Evolutionary conservation across 2,329 filamentous ascomycete species (phyloP).

Genomic region (Mollisia scopiformis): DNA sequence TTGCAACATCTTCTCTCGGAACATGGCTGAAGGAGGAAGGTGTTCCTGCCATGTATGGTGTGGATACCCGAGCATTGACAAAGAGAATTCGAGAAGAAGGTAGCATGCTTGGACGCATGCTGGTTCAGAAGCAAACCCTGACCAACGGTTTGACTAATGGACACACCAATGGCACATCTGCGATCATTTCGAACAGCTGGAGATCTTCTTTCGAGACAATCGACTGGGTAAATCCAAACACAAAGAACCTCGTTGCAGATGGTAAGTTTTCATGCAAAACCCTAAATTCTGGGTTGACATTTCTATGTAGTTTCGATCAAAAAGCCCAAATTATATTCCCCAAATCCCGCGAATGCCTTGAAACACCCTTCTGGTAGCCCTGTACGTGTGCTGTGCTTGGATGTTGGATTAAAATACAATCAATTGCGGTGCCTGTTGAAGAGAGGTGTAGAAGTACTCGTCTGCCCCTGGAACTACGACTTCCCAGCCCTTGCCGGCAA

Average conservation of each 20-base stretch:
- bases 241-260: slow-evolving; percentile 89
- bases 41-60: slow-evolving; percentile 90
- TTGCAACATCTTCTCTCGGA: slow-evolving; percentile 87
- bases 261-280: slow-evolving; percentile 62
- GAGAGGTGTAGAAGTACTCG: slow-evolving; percentile 89
- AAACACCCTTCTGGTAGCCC: slow-evolving; percentile 87
- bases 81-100: slow-evolving; percentile 93
- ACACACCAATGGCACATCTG: slow-evolving; percentile 39
- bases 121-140: slow-evolving; percentile 65
- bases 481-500: slow-evolving; percentile 76
- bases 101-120: slow-evolving; percentile 92
- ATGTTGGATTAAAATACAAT: slow-evolving; percentile 98
- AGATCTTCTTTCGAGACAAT: slow-evolving; percentile 71
- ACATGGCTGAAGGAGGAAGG: slow-evolving; percentile 96
- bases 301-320: slow-evolving; percentile 77
- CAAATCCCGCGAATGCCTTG: slow-evolving; percentile 69
- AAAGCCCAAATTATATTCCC: slow-evolving; percentile 82
- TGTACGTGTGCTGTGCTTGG: slow-evolving; percentile 87
- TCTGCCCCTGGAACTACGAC: slow-evolving; percentile 96
- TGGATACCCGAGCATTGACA: slow-evolving; percentile 91
- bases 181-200: slow-evolving; percentile 45
- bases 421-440: slow-evolving; percentile 91
- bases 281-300: slow-evolving; percentile 42
- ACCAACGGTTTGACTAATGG: slow-evolving; percentile 47
- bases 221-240: slow-evolving; percentile 91